These are phyloP conservation scores for Arthromyces matolae DNA, from an alignment of 768 basidiomycete genomes.

Conservation along the genomic window DNA sequence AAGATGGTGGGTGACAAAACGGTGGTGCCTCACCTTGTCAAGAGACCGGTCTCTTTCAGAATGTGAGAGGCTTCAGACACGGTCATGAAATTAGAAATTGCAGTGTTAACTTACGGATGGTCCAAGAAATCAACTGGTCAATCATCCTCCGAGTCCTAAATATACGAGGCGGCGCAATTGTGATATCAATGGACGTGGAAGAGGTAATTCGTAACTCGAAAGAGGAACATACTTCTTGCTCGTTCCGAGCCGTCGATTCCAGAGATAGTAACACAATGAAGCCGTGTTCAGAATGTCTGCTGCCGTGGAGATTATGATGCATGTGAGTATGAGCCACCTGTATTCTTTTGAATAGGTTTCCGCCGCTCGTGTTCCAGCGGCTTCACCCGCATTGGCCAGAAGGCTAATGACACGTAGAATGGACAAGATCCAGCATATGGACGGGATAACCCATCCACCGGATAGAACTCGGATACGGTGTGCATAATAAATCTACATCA, in stretches of 20 bases:
- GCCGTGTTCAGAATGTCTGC: conserved; percentile 1
- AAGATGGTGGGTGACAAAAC: neutral
- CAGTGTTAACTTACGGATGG: conserved; percentile 1
- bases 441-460: neutral
- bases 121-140: conserved; percentile 6
- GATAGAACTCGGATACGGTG: conserved; percentile 8
- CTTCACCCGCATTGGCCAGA: neutral
- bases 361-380: neutral
- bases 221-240: neutral
- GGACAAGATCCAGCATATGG: neutral
- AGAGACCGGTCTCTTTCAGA: conserved; percentile 1
- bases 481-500: conserved; percentile 10
- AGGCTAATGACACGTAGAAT: neutral
- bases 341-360: neutral
- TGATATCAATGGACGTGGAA: neutral
- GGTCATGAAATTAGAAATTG: neutral
- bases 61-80: neutral
- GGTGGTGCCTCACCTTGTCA: neutral
- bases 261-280: conserved; percentile 6
- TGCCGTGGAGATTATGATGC: neutral
- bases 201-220: too few species aligned
- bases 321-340: neutral
- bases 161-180: too few species aligned
- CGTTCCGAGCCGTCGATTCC: neutral
- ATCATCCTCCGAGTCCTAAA: conserved; percentile 1